Evolutionary conservation across 129 eudicot species (phyloP).

Genomic region (Heracleum sosnowskyi): DNA sequence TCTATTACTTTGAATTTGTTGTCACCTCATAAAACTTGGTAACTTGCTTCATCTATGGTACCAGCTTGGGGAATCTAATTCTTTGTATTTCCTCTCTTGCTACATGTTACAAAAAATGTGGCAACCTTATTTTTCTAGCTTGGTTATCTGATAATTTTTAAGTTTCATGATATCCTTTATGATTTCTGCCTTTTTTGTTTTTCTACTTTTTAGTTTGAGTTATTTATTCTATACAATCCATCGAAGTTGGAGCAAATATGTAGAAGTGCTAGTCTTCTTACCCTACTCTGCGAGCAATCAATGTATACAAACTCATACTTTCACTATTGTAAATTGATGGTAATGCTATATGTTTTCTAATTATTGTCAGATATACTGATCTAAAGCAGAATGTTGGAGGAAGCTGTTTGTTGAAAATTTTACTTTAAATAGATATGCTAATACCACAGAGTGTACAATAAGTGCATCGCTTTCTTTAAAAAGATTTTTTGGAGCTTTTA

Average conservation of each 20-base stretch:
- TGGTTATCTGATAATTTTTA: background rate
- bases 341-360: background rate
- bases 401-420: background rate
- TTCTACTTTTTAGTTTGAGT: background rate
- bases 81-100: too few species aligned
- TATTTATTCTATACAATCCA: background rate
- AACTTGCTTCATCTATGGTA: background rate
- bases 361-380: background rate
- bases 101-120: background rate
- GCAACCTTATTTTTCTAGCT: too few species aligned
- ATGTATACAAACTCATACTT: background rate
- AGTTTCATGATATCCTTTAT: background rate
- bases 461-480: background rate
- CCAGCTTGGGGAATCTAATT: background rate
- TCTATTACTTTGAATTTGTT: background rate
- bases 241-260: background rate
- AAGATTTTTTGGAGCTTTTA: background rate
- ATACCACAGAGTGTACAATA: background rate
- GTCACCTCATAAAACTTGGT: background rate
- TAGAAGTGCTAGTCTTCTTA: background rate
- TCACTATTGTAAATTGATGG: background rate
- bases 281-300: background rate
- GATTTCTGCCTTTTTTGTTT: background rate
- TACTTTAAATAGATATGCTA: background rate
- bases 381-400: background rate